phyloP scores from a whole-genome alignment of 2,329 filamentous ascomycete genomes.

The Diaporthe sp. region DNA sequence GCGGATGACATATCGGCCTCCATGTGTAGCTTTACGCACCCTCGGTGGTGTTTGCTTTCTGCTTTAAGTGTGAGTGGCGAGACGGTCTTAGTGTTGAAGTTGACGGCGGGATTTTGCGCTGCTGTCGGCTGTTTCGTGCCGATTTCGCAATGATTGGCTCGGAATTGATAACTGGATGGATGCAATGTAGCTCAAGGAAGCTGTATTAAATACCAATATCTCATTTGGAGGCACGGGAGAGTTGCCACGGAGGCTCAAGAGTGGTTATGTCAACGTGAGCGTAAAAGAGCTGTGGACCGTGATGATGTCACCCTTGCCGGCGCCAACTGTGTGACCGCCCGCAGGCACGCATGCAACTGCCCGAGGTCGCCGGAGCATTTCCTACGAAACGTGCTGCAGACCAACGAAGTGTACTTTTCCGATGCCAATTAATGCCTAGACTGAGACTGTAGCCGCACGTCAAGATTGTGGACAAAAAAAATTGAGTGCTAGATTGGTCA shows the following conservation, averaged over 20 bases:
- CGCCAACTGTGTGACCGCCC: background rate
- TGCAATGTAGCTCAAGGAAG: background rate
- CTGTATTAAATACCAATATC: background rate
- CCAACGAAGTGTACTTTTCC: background rate
- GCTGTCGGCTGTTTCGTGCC: background rate
- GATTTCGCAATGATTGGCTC: background rate
- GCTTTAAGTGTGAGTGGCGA: background rate
- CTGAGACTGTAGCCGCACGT: background rate
- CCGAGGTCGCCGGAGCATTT: conserved; percentile 14
- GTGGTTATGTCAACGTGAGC: conserved; percentile 31
- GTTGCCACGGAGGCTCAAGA: background rate
- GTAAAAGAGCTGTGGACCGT: conserved; percentile 3
- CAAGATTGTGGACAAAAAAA: conserved; percentile 65
- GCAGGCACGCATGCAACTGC: background rate
- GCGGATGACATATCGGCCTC: conserved; percentile 71
- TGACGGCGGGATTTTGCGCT: background rate
- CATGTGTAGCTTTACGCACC: conserved; percentile 9
- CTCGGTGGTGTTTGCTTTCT: no score
- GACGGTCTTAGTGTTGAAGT: background rate
- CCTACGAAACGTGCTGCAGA: background rate
- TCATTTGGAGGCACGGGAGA: background rate
- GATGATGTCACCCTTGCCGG: conserved; percentile 33
- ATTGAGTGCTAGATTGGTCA: conserved; percentile 73
- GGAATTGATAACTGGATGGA: background rate
- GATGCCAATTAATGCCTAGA: background rate